These are phyloP conservation scores for Monilinia fructicola DNA, from an alignment of 2,329 filamentous ascomycete genomes.

Conservation along the genomic window DNA sequence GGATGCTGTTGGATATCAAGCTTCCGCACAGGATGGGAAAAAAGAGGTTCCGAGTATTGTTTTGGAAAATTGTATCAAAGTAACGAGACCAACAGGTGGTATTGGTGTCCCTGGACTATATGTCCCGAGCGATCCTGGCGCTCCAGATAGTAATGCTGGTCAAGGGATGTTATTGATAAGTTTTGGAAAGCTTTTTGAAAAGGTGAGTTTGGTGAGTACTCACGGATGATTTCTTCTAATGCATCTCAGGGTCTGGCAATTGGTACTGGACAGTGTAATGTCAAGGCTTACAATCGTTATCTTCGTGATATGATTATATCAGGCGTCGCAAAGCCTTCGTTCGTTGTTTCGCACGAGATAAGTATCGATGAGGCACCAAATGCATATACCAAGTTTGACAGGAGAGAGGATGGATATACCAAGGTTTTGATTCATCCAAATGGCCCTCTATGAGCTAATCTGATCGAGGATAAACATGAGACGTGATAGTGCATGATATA, in stretches of 20 bases:
- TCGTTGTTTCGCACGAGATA: constrained; percentile 66
- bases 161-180: constrained; percentile 63
- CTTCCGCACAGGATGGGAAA: constrained; percentile 54
- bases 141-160: constrained; percentile 58
- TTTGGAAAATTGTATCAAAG: constrained; percentile 37
- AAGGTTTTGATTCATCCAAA: not conserved
- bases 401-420: constrained; percentile 46
- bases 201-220: constrained; percentile 45
- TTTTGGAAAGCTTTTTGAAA: constrained; percentile 69
- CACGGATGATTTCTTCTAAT: not conserved
- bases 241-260: constrained; percentile 53
- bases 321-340: constrained; percentile 63
- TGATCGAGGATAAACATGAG: not conserved
- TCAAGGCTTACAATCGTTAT: constrained; percentile 67
- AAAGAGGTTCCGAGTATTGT: constrained; percentile 60
- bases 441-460: constrained; percentile 35
- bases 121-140: constrained; percentile 56
- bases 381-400: constrained; percentile 66
- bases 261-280: constrained; percentile 65
- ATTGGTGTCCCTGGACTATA: constrained; percentile 39
- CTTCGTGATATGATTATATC: constrained; percentile 64
- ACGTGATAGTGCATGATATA: not conserved
- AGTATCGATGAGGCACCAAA: constrained; percentile 58
- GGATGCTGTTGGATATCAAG: constrained; percentile 67
- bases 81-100: constrained; percentile 37